A percentile compares a stretch with the other conserved stretches of the same genome.
Evolutionary conservation across 495 filamentous ascomycete genomes (phyloP).

Genomic region (Neurospora discreta): DNA sequence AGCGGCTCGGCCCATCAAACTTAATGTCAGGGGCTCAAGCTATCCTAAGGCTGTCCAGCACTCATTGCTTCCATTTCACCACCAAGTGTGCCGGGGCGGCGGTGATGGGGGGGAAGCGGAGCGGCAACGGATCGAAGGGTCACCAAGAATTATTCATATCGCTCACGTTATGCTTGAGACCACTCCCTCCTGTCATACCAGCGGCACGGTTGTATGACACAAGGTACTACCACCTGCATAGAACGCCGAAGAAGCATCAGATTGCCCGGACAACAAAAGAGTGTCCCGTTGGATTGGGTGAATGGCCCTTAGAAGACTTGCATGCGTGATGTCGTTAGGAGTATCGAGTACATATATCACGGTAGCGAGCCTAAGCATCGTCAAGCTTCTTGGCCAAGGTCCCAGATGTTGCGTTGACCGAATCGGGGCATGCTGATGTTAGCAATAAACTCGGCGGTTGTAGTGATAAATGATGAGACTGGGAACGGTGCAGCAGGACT

Average conservation of each 20-base stretch:
- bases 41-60: neutral
- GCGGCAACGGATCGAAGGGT: neutral
- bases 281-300: neutral
- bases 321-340: neutral
- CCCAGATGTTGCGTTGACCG: neutral
- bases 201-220: neutral
- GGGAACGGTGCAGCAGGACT: neutral
- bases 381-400: neutral
- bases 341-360: neutral
- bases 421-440: neutral
- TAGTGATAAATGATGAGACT: neutral
- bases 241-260: neutral
- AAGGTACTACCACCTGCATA: neutral
- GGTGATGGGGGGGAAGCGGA: neutral
- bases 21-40: neutral
- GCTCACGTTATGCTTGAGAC: neutral
- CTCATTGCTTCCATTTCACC: neutral
- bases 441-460: neutral
- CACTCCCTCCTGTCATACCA: neutral
- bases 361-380: neutral
- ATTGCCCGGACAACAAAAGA: neutral
- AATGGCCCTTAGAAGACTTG: neutral
- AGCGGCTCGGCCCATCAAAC: neutral
- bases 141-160: neutral
- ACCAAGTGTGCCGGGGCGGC: neutral